Percentiles rank a stretch among this genome's conserved stretches.
Evolutionary conservation across 129 eudicot genomes (phyloP).

Genomic region (Centella asiatica): DNA sequence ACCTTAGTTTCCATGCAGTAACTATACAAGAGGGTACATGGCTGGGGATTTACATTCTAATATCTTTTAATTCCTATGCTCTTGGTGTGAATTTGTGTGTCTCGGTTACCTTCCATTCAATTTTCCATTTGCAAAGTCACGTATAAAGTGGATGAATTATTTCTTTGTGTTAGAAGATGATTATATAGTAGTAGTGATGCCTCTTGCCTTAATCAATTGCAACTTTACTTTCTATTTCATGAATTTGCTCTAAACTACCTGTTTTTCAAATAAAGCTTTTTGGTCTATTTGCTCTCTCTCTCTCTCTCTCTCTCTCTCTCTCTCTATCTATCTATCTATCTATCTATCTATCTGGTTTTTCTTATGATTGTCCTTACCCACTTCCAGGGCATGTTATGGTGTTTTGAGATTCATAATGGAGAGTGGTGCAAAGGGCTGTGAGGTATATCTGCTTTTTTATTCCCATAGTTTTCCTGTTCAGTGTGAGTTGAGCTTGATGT

Average conservation of each 20-base stretch:
- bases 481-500: background rate
- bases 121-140: background rate
- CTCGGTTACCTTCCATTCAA: background rate
- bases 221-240: too few relatives aligned
- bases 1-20: conserved; percentile 12
- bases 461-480: background rate
- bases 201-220: too few relatives aligned
- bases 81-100: background rate
- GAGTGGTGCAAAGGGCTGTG: conserved; percentile 75
- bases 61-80: background rate
- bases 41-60: conserved; percentile 13
- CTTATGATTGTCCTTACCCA: too few relatives aligned
- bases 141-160: too few relatives aligned
- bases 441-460: conserved; percentile 26
- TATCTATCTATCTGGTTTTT: too few relatives aligned
- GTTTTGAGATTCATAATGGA: conserved; percentile 67
- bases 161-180: too few relatives aligned
- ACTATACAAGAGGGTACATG: conserved; percentile 19
- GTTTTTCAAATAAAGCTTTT: too few relatives aligned
- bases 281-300: too few relatives aligned
- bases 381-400: conserved; percentile 70
- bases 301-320: too few relatives aligned
- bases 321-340: too few relatives aligned
- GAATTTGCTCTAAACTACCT: too few relatives aligned
- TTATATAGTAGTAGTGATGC: too few relatives aligned